Percentiles rank a stretch among this genome's conserved stretches.
These are phyloP conservation scores for Fusarium duplospermum DNA, from an alignment of 2,329 filamentous ascomycete genomes.

Conservation along the genomic window DNA sequence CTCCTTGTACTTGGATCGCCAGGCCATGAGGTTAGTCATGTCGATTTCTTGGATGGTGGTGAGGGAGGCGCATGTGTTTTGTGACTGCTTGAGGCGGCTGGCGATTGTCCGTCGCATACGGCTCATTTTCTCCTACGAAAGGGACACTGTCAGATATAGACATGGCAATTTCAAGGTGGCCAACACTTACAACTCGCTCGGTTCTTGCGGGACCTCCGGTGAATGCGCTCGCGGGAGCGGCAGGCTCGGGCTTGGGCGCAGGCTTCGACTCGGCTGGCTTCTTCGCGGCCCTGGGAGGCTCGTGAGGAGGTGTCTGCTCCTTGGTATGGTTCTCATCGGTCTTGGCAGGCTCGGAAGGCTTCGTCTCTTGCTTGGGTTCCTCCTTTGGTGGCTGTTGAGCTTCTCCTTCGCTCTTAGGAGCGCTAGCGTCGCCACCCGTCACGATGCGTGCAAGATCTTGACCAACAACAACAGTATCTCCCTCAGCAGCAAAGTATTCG, in stretches of 20 bases:
- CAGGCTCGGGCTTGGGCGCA: slow-evolving; percentile 22
- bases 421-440: slow-evolving; percentile 38
- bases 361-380: slow-evolving; percentile 35
- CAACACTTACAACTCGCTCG: slow-evolving; percentile 36
- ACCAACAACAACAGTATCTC: slow-evolving; percentile 48
- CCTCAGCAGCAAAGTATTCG: slow-evolving; percentile 48
- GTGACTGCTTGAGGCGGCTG: slow-evolving; percentile 73
- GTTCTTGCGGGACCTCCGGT: slow-evolving; percentile 18
- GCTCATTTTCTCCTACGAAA: slow-evolving; percentile 55
- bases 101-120: slow-evolving; percentile 83
- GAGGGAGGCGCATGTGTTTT: slow-evolving; percentile 76
- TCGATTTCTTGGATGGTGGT: slow-evolving; percentile 64
- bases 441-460: slow-evolving; percentile 47
- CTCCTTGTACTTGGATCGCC: slow-evolving; percentile 73
- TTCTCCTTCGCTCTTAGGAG: slow-evolving; percentile 33
- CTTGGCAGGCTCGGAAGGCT: slow-evolving; percentile 17
- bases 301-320: slow-evolving; percentile 25
- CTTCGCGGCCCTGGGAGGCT: slow-evolving; percentile 27
- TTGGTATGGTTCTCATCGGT: slow-evolving; percentile 25
- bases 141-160: neutral
- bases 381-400: slow-evolving; percentile 28
- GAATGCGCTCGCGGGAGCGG: slow-evolving; percentile 9
- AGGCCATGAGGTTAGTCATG: slow-evolving; percentile 74
- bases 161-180: accelerated
- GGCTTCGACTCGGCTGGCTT: slow-evolving; percentile 34